Evolutionary conservation across 495 filamentous ascomycete species (phyloP), one percentile per base, ranked within the genome.

Genomic region (Hamigera avellanea): DNA sequence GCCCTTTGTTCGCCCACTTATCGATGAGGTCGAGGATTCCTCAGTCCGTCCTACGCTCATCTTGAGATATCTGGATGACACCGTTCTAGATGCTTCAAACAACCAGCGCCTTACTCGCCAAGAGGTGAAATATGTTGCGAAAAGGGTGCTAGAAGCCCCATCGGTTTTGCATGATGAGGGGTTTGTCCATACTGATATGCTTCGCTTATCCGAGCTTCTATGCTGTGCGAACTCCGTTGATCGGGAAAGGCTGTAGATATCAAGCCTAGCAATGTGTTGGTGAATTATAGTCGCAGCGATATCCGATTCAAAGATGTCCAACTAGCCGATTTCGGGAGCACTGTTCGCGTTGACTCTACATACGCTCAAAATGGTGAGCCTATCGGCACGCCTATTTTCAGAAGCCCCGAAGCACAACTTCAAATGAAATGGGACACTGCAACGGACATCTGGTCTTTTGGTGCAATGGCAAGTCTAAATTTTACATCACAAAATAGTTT

Each of bases 391-490:
- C 42, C 44, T 19, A 57, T 64, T 34, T 63, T 45, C 14, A 46
- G 57, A 31, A 61, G 57, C 40, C 59, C 61, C 28, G 61, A 67
- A 45, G 57, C 53, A 9, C 48, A 44, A 6, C 37, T 63, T 3
- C 45, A 50, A 28, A 48, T 62, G n/a, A 34, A 26, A 15, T 66
- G 48, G 61, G 46, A 41, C 15, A 56, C 61, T 35, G 19, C 46
- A 18, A 63, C 62, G 5, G 65, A 68, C 37, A 64, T 67, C 37
- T 70, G 61, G 64, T 65, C 61, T 25, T 32, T 32, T 32, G 29
- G 29, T 32, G 29, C 29, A 32, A 32, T 14, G 29, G 29, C 29
- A 32, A 14, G 27, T 39, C 21, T 21, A 3, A 32, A 12, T 7
- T 32, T 31, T 14, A 30, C 26, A 17, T 14, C 35, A 16, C 6